Conservation (phyloP, 306 rosid genomes). For the Dalbergia oliveri region DNA sequence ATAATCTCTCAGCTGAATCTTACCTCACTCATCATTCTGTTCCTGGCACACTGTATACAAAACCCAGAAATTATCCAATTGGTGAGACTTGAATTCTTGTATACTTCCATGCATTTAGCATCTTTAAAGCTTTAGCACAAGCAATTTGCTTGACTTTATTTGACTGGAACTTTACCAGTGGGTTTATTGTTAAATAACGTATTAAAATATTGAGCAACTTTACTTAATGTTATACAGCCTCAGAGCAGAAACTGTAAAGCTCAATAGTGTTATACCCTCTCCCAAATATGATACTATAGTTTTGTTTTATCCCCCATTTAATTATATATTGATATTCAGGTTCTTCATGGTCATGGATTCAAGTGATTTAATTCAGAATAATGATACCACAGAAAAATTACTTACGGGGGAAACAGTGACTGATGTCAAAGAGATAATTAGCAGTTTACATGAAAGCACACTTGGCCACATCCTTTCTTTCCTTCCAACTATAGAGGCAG, state of each 20-base stretch:
- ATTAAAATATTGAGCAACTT: too few species aligned
- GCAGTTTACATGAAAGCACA: constrained; percentile 42
- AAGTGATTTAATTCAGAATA: background rate
- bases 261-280: too few species aligned
- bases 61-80: background rate
- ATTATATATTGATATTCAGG: constrained; percentile 18
- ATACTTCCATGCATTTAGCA: background rate
- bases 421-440: constrained; percentile 33
- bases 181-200: too few species aligned
- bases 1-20: background rate
- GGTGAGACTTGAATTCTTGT: background rate
- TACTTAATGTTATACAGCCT: too few species aligned
- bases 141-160: background rate
- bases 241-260: too few species aligned
- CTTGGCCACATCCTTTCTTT: constrained; percentile 42
- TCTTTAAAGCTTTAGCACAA: background rate
- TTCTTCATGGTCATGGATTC: constrained; percentile 36
- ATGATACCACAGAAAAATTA: background rate
- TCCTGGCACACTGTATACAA: background rate
- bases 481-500: constrained; percentile 41
- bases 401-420: background rate
- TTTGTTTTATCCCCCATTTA: background rate
- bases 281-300: background rate
- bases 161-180: background rate
- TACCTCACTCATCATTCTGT: background rate